Percentiles rank a stretch among this genome's conserved stretches.
Conservation (phyloP, 768 basidiomycete genomes). For the Pholiota microspora region DNA sequence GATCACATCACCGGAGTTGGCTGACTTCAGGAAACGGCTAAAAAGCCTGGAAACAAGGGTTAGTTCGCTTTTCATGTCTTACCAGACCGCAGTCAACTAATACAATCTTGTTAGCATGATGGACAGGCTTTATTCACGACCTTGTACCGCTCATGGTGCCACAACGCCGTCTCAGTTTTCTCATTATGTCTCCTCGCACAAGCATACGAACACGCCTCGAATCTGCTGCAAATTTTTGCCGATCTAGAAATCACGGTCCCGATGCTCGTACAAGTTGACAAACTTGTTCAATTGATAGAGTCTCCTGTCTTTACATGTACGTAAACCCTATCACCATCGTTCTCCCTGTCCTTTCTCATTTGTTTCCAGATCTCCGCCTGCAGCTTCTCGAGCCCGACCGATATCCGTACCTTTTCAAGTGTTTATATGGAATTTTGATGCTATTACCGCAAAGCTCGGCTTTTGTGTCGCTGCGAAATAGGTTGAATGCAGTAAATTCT, state of each 20-base stretch:
- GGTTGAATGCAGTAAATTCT: conserved; percentile 92
- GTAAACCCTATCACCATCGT: conserved; percentile 18
- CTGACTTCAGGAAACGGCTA: conserved; percentile 88
- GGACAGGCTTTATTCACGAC: conserved; percentile 94
- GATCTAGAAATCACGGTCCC: conserved; percentile 96
- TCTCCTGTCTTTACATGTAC: conserved; percentile 97
- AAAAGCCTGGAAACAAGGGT: conserved; percentile 94
- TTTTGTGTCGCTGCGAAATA: conserved; percentile 91
- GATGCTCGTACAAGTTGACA: conserved; percentile 94
- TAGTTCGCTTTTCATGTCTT: conserved; percentile 27
- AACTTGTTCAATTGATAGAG: conserved; percentile 96
- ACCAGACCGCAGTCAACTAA: background rate
- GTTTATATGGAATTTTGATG: conserved; percentile 96
- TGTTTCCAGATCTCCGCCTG: conserved; percentile 67
- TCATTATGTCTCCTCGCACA: conserved; percentile 95
- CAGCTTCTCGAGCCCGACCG: conserved; percentile 96
- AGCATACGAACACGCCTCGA: conserved; percentile 98
- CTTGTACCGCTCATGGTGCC: conserved; percentile 97
- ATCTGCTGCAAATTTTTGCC: conserved; percentile 92
- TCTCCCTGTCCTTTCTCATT: background rate
- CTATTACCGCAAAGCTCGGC: conserved; percentile 95
- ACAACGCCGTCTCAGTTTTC: conserved; percentile 96
- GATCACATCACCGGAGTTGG: conserved; percentile 94
- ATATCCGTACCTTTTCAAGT: conserved; percentile 96
- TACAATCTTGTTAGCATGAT: conserved; percentile 76